These are phyloP conservation scores for Eucalyptus erythrocorys DNA, from an alignment of 345 rosid genomes.

Conservation along the genomic window DNA sequence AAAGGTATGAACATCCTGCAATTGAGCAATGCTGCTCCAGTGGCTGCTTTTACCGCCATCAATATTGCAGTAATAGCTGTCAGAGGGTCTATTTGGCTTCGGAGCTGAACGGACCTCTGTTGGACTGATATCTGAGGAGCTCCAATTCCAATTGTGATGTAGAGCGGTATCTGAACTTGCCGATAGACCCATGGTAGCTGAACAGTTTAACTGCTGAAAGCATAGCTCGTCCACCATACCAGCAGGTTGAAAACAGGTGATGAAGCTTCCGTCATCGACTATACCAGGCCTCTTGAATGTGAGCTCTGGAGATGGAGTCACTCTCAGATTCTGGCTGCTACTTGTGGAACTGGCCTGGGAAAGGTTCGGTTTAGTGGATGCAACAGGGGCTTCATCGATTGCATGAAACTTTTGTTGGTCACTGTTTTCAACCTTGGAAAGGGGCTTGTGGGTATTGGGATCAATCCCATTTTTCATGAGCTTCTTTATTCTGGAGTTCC, in stretches of 20 bases:
- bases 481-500: conserved; percentile 61
- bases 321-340: neutral
- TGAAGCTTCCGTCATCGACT: neutral
- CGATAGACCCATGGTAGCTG: conserved; percentile 17
- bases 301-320: neutral
- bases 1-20: neutral
- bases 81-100: neutral
- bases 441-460: conserved; percentile 50
- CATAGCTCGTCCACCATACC: conserved; percentile 28
- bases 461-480: conserved; percentile 52
- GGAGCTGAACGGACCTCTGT: neutral
- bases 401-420: neutral
- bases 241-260: neutral
- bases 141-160: conserved; percentile 23
- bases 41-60: neutral
- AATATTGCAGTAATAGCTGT: neutral
- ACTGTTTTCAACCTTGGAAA: conserved; percentile 28
- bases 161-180: conserved; percentile 9
- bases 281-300: neutral
- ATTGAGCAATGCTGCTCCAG: neutral
- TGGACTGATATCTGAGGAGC: neutral
- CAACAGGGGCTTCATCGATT: neutral
- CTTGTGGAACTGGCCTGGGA: conserved; percentile 25
- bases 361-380: conserved; percentile 31
- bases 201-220: conserved; percentile 36